These are phyloP conservation scores for Trifolium fragiferum DNA, from an alignment of 306 rosid genomes.

Conservation along the genomic window DNA sequence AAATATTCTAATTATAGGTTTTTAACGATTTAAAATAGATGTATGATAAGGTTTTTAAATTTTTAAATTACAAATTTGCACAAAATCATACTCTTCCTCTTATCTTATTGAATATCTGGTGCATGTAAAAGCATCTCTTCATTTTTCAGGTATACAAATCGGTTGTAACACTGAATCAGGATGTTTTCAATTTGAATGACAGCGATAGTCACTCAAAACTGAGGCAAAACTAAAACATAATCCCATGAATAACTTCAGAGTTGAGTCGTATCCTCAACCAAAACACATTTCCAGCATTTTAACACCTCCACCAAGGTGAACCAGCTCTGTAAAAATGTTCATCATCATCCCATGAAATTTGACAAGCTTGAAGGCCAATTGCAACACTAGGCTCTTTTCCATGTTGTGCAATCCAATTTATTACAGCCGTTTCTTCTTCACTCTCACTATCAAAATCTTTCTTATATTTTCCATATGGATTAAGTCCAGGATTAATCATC, in stretches of 20 bases:
- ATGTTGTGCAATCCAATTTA: slow-evolving; percentile 70
- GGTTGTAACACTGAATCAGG: slow-evolving; percentile 10
- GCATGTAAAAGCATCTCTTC: too few relatives aligned
- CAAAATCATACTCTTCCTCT: too few relatives aligned
- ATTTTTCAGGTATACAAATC: slow-evolving; percentile 6
- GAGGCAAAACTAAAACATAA: slow-evolving; percentile 25
- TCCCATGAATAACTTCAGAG: neutral
- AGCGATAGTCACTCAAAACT: slow-evolving; percentile 31
- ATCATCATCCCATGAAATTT: slow-evolving; percentile 89
- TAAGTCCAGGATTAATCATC: slow-evolving; percentile 67
- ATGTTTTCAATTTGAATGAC: slow-evolving; percentile 28
- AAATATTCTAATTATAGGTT: too few relatives aligned
- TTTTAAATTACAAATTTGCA: too few relatives aligned
- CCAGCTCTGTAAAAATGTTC: slow-evolving; percentile 70
- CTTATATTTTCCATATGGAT: slow-evolving; percentile 79
- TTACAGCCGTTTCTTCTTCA: slow-evolving; percentile 57
- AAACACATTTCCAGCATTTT: slow-evolving; percentile 43
- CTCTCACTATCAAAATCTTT: slow-evolving; percentile 60
- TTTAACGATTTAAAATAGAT: too few relatives aligned
- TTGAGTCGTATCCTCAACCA: slow-evolving; percentile 37
- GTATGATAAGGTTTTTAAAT: too few relatives aligned
- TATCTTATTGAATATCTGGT: too few relatives aligned
- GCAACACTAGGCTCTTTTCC: slow-evolving; percentile 89
- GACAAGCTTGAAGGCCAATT: slow-evolving; percentile 91
- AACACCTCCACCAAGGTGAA: slow-evolving; percentile 89